phyloP scores from a whole-genome alignment of 129 eudicot species.

The Flaveria robusta region DNA sequence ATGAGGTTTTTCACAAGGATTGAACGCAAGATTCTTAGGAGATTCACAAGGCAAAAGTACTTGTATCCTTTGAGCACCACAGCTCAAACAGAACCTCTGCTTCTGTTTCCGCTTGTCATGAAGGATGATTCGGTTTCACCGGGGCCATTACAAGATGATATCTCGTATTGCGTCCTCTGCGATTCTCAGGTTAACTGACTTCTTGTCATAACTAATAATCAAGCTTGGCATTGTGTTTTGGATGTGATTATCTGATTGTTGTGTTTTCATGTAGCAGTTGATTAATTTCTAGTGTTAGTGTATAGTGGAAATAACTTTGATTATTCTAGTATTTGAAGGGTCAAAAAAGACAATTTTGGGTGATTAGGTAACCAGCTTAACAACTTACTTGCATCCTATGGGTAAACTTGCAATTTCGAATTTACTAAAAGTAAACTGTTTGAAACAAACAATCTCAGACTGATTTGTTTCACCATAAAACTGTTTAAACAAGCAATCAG shows the following conservation, averaged over 20 bases:
- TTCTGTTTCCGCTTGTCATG: conserved; percentile 81
- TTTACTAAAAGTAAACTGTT: neutral
- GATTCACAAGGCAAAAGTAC: conserved; percentile 73
- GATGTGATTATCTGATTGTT: neutral
- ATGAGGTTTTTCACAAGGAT: conserved; percentile 62
- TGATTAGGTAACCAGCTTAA: neutral
- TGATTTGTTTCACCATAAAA: neutral
- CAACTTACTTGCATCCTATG: neutral
- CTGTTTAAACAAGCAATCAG: neutral
- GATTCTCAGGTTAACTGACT: conserved; percentile 63
- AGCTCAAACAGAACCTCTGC: conserved; percentile 70
- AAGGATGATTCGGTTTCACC: conserved; percentile 67
- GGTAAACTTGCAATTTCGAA: neutral
- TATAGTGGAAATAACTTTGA: neutral
- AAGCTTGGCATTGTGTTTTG: neutral
- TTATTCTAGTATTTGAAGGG: neutral
- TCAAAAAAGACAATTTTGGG: neutral
- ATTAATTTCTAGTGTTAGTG: neutral
- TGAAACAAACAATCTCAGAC: neutral
- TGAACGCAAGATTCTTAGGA: conserved; percentile 75
- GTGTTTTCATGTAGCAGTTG: neutral
- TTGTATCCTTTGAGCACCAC: conserved; percentile 65
- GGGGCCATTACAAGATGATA: conserved; percentile 56
- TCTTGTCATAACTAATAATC: neutral
- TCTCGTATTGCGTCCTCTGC: conserved; percentile 81